Conservation (phyloP, 768 basidiomycete genomes). For the Tulasnella sp. region DNA sequence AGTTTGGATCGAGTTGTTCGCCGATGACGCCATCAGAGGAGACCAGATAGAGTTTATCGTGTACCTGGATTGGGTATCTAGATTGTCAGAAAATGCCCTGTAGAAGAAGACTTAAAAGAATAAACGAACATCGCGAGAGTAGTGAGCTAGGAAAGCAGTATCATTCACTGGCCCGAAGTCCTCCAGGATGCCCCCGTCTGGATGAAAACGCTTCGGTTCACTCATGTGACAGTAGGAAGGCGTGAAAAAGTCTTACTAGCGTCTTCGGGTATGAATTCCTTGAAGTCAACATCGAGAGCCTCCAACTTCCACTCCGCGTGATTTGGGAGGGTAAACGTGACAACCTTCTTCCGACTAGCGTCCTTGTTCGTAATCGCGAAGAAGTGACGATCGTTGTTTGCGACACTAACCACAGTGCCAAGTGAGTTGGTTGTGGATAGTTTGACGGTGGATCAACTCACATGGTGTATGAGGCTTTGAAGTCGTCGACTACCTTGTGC, state of each 20-base stretch:
- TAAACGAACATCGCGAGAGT: conserved; percentile 57
- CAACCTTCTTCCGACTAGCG: conserved; percentile 55
- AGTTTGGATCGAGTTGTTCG: conserved; percentile 47
- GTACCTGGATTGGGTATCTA: conserved; percentile 40
- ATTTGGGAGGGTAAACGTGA: conserved; percentile 47
- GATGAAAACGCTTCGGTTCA: conserved; percentile 25
- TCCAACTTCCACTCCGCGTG: conserved; percentile 21
- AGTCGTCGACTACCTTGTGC: conserved; percentile 60
- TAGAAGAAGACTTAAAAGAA: not conserved
- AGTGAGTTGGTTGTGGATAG: not conserved
- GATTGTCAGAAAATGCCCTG: not conserved
- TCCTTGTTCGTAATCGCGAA: conserved; percentile 55
- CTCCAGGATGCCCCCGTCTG: not conserved
- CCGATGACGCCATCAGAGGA: conserved; percentile 41
- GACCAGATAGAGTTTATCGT: conserved; percentile 69
- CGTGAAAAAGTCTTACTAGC: conserved; percentile 41
- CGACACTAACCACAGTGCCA: conserved; percentile 37
- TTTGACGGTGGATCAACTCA: conserved; percentile 28
- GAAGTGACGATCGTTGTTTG: conserved; percentile 50
- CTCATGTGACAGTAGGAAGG: too few relatives aligned
- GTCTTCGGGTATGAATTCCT: conserved; percentile 60
- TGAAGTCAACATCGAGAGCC: conserved; percentile 32
- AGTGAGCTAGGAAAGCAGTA: conserved; percentile 49
- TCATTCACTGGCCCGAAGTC: conserved; percentile 35
- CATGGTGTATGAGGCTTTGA: conserved; percentile 54